Evolutionary conservation across 164 flowering plant species (phyloP).

Genomic region (Kalanchoe fedtschenkoi): DNA sequence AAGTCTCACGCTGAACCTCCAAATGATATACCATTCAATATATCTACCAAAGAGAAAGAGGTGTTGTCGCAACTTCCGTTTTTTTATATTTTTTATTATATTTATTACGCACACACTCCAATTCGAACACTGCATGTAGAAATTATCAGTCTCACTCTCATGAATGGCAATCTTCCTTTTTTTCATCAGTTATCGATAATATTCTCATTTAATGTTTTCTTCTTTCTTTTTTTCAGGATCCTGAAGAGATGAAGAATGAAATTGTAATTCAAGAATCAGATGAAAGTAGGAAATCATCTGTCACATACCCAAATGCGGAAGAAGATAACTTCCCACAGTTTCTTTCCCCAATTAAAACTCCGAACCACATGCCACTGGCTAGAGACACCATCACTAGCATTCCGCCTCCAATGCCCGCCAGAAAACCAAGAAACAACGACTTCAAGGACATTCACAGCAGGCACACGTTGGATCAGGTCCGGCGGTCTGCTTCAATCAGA

Average conservation of each 20-base stretch:
- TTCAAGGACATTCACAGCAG: conserved; percentile 5
- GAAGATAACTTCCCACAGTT: too few relatives aligned
- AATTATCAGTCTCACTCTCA: too few relatives aligned
- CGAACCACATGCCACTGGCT: conserved; percentile 5
- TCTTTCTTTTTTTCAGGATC: too few relatives aligned
- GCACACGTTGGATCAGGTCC: conserved; percentile 15
- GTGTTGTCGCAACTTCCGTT: too few relatives aligned
- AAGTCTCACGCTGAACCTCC: conserved; percentile 10
- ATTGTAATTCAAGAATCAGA: background rate
- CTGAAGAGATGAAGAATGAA: conserved; percentile 8
- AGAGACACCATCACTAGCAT: conserved; percentile 11
- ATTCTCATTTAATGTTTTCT: too few relatives aligned
- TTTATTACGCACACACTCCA: too few relatives aligned
- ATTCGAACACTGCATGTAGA: too few relatives aligned
- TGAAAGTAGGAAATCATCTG: too few relatives aligned
- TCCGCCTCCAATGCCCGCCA: conserved; percentile 17
- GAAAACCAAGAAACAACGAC: conserved; percentile 10
- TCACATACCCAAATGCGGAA: background rate
- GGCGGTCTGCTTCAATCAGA: conserved; percentile 32
- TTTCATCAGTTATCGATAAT: too few relatives aligned
- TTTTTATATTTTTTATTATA: too few relatives aligned
- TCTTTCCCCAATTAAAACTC: too few relatives aligned
- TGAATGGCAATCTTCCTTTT: too few relatives aligned
- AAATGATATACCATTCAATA: conserved; percentile 12
- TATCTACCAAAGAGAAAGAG: background rate